A percentile compares a stretch with the other conserved stretches of the same genome.
phyloP scores from a whole-genome alignment of 2,329 filamentous ascomycete genomes.

The Cercospora zeina region DNA sequence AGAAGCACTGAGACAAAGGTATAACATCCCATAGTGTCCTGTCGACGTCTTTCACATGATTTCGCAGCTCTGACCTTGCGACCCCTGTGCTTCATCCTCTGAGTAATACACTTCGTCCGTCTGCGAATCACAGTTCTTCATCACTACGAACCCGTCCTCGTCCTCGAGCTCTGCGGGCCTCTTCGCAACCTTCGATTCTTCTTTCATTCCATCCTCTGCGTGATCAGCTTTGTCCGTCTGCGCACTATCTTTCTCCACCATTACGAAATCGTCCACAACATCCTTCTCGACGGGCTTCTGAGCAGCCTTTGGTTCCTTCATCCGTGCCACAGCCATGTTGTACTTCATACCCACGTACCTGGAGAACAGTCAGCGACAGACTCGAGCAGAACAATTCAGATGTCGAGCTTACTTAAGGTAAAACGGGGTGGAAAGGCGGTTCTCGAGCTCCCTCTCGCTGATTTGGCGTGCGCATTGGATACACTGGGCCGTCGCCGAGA shows the following conservation, averaged over 20 bases:
- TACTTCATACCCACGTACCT: not conserved
- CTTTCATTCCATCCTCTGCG: not conserved
- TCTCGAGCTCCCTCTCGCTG: not conserved
- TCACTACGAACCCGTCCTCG: too few relatives aligned
- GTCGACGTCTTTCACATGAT: too few relatives aligned
- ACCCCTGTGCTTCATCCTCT: too few relatives aligned
- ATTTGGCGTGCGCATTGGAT: not conserved
- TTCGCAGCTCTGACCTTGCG: too few relatives aligned
- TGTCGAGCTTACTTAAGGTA: not conserved
- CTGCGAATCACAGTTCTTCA: too few relatives aligned
- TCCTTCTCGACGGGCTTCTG: not conserved
- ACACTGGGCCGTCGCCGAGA: not conserved
- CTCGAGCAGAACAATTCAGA: not conserved
- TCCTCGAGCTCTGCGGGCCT: too few relatives aligned
- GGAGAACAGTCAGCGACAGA: not conserved
- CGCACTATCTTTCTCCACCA: not conserved
- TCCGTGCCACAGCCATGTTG: not conserved
- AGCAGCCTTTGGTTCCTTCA: not conserved
- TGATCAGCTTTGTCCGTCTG: too few relatives aligned
- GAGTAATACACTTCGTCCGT: too few relatives aligned
- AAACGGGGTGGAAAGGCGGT: not conserved
- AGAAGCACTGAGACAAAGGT: too few relatives aligned
- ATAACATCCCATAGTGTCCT: too few relatives aligned
- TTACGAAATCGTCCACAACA: not conserved
- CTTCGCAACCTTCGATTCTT: not conserved